Percentiles rank a stretch among this genome's conserved stretches.
Conservation (phyloP, 331 rosid genomes). For the Quercus tomentella region DNA sequence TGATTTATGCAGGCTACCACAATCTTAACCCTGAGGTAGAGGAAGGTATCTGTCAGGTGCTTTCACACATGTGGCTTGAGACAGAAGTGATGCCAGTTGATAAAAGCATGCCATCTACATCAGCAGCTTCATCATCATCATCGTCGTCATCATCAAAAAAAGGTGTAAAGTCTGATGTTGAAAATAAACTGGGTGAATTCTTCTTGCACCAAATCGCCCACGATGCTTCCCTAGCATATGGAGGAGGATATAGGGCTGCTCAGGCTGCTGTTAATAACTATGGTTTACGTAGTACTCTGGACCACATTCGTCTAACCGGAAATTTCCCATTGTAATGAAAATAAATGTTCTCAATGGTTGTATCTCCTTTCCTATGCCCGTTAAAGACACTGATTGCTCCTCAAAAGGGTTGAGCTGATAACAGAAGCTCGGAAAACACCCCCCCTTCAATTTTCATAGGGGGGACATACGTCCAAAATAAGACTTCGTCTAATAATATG, state of each 20-base stretch:
- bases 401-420: constrained; percentile 20
- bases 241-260: constrained; percentile 94
- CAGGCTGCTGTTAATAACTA: constrained; percentile 75
- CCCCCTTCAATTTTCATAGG: constrained; percentile 27
- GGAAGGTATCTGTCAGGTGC: constrained; percentile 97
- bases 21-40: constrained; percentile 83
- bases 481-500: constrained; percentile 18
- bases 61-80: constrained; percentile 95
- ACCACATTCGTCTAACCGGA: constrained; percentile 77
- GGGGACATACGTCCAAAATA: constrained; percentile 26
- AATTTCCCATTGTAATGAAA: constrained; percentile 56
- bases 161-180: constrained; percentile 65
- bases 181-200: constrained; percentile 80
- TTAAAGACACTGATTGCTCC: constrained; percentile 10
- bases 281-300: constrained; percentile 80
- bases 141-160: constrained; percentile 67
- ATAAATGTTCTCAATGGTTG: constrained; percentile 5
- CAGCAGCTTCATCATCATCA: constrained; percentile 47
- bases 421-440: constrained; percentile 22
- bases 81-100: constrained; percentile 79
- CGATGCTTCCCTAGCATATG: constrained; percentile 86
- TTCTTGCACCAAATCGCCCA: constrained; percentile 81
- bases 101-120: constrained; percentile 62
- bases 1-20: constrained; percentile 59
- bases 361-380: not conserved